Percentiles rank a stretch among this genome's conserved stretches.
phyloP scores from a whole-genome alignment of 2,329 filamentous ascomycete genomes.

The Drechslera avenae region DNA sequence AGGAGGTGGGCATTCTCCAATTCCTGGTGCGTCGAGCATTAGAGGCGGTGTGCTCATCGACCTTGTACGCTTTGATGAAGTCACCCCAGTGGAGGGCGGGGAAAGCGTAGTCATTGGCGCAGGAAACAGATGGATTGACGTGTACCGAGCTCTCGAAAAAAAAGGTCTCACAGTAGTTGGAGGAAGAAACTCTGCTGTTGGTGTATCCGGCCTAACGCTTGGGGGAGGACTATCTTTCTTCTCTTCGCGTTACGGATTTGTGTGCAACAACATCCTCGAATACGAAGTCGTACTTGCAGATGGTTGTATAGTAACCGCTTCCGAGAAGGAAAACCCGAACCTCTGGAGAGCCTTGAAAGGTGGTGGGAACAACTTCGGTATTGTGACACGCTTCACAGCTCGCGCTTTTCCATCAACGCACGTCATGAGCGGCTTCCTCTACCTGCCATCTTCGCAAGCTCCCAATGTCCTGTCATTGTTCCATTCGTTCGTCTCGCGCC shows the following conservation, averaged over 20 bases:
- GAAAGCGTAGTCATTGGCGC: slow-evolving; percentile 21
- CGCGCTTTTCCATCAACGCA: slow-evolving; percentile 18
- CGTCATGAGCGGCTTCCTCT: slow-evolving; percentile 46
- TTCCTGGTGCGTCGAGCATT: slow-evolving; percentile 29
- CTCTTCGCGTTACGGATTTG: slow-evolving; percentile 37
- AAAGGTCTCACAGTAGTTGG: slow-evolving; percentile 26
- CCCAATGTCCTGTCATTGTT: slow-evolving; percentile 13
- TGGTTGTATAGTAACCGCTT: slow-evolving; percentile 41
- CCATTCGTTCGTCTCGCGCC: slow-evolving; percentile 15
- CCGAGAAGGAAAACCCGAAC: slow-evolving; percentile 26
- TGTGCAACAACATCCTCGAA: slow-evolving; percentile 40
- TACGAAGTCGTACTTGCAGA: slow-evolving; percentile 48
- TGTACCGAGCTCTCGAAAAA: slow-evolving; percentile 22
- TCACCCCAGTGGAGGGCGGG: slow-evolving; percentile 8
- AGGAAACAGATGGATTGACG: slow-evolving; percentile 27
- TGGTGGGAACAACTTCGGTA: slow-evolving; percentile 46
- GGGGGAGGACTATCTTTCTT: slow-evolving; percentile 48
- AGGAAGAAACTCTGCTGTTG: slow-evolving; percentile 34
- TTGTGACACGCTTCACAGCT: slow-evolving; percentile 41
- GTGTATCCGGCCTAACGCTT: slow-evolving; percentile 39
- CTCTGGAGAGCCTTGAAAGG: slow-evolving; percentile 45
- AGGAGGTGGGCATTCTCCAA: slow-evolving; percentile 51
- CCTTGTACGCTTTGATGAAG: slow-evolving; percentile 21
- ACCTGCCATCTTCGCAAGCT: slow-evolving; percentile 18
- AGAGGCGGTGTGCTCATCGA: slow-evolving; percentile 25